Base-by-base conservation (phyloP, 805 yeast species). In the Candida stauntonica region DNA sequence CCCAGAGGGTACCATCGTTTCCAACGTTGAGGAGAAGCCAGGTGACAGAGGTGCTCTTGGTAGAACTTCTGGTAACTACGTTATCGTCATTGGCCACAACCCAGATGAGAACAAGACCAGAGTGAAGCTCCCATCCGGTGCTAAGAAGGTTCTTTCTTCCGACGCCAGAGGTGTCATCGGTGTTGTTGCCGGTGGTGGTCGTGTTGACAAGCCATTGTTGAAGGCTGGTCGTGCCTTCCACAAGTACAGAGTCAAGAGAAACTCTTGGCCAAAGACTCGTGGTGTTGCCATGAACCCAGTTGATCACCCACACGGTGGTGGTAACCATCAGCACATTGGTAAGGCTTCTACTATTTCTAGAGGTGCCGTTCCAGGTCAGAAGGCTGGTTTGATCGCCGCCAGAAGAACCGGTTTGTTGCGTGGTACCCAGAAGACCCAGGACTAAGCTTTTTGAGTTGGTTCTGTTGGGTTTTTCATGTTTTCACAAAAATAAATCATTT, bases 261-360 rank as follows among this genome's bases (percentile, higher is more conserved):
- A 93, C 95, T 87, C 96, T 58, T 93, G 98, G 98, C 99, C 99
- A 77, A 89, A 87, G 86, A 93, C 98, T 68, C 88, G 98, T 81
- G 99, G 98, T 91, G 98, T 91, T 70, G 99, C 99, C 72, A 91
- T 93, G 99, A 91, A 91, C 80, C 98, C 98, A 73, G 99, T 91
- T 72, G 99, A 91, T 73, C 99, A 91, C 81, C 99, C 99, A 72
- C 99, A 91, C 75, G 99, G 99, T 86, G 98, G 99, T 91, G 99
- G 99, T 91, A 89, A 89, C 96, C 98, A 91, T 77, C 98, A 91
- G 81, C 98, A 91, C 75, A 91, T 89, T 78, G 98, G 98, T 88
- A 91, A 91, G 82, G 97, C 98, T 66, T 91, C 98, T 63, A 91
- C 98, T 66, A 91, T 91, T 65, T 83, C 95, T 61, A 87, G 98